phyloP scores from a whole-genome alignment of 768 basidiomycete genomes.

The Russula olivacea region DNA sequence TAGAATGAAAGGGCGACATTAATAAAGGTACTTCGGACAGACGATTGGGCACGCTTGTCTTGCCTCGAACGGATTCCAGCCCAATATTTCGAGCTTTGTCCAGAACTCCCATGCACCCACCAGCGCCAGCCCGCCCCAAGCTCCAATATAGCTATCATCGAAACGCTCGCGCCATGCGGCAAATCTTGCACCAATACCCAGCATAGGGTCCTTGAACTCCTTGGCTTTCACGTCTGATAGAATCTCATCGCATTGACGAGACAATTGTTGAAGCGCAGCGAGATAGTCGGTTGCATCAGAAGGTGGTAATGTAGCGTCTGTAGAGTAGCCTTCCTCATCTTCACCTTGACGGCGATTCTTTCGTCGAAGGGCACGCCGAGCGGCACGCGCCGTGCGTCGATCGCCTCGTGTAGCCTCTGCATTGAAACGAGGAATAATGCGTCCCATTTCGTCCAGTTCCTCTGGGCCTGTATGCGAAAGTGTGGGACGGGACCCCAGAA shows the following conservation, averaged over 20 bases:
- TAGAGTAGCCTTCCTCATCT: constrained; percentile 80
- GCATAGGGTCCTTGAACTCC: constrained; percentile 76
- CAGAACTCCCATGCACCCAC: constrained; percentile 94
- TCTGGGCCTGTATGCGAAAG: constrained; percentile 32
- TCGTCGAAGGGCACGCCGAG: constrained; percentile 47
- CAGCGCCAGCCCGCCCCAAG: constrained; percentile 84
- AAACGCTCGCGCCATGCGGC: constrained; percentile 71
- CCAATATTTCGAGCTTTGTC: constrained; percentile 78
- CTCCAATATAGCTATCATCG: constrained; percentile 75
- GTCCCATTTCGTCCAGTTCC: constrained; percentile 59
- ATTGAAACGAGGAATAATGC: constrained; percentile 43
- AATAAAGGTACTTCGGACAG: not conserved
- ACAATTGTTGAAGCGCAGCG: constrained; percentile 52
- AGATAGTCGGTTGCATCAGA: constrained; percentile 66
- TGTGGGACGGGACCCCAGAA: constrained; percentile 51
- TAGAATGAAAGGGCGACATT: constrained; percentile 28
- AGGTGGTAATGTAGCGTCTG: constrained; percentile 66
- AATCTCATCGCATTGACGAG: constrained; percentile 47
- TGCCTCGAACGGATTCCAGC: constrained; percentile 86
- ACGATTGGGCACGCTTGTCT: constrained; percentile 25
- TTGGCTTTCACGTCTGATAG: constrained; percentile 77
- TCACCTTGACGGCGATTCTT: constrained; percentile 23
- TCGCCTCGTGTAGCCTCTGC: constrained; percentile 43
- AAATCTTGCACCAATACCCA: constrained; percentile 60
- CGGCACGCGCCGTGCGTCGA: constrained; percentile 52